phyloP scores from a whole-genome alignment of 2,329 filamentous ascomycete species.

The Aspergillus sp. region DNA sequence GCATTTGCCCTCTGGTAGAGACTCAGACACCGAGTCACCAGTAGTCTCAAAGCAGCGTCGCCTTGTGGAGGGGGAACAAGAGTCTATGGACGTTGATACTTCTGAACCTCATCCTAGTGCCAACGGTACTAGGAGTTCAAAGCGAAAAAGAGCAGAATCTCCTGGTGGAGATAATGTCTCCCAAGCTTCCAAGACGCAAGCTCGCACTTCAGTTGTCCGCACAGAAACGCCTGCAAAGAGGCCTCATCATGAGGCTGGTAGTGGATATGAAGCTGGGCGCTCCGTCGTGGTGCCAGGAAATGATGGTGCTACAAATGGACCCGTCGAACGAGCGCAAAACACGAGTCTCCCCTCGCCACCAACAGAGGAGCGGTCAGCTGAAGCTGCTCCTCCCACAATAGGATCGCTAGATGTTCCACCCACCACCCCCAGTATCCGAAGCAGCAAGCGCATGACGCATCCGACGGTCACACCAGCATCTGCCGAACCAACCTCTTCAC shows the following conservation, averaged over 20 bases:
- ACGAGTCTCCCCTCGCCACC: neutral
- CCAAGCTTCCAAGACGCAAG: no score
- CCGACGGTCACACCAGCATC: neutral
- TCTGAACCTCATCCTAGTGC: neutral
- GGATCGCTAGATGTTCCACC: neutral
- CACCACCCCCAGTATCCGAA: neutral
- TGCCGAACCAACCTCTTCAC: neutral
- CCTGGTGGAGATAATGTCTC: neutral
- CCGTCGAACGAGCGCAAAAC: no score
- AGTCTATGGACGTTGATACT: neutral
- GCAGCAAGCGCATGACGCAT: neutral
- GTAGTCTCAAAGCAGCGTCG: neutral
- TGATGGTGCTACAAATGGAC: neutral
- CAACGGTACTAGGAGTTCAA: neutral
- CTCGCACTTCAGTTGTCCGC: neutral
- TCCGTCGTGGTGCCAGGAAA: neutral
- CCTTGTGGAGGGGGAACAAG: neutral
- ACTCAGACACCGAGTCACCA: constrained; percentile 4
- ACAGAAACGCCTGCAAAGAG: constrained; percentile 14
- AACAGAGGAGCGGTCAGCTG: neutral
- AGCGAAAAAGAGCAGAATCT: neutral
- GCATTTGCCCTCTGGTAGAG: neutral
- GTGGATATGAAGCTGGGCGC: neutral
- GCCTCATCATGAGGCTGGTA: constrained; percentile 1
- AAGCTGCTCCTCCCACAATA: neutral